Percentiles rank a stretch among this genome's conserved stretches.
Conservation (phyloP, 2,329 filamentous ascomycete species). For the Aspergillus sergii region DNA sequence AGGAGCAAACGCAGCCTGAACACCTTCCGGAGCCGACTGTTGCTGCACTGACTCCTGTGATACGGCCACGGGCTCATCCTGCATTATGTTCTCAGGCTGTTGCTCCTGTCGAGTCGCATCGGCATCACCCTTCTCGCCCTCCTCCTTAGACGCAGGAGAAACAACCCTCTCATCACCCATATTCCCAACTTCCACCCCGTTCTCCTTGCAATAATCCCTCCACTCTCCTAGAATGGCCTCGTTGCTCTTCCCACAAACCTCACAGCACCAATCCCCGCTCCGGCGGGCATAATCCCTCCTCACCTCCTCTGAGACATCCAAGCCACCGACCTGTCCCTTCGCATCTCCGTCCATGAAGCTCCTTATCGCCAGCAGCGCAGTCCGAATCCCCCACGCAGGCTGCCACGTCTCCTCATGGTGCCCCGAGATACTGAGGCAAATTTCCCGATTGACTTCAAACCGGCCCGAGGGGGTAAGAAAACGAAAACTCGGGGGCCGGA, state of each 20-base stretch:
- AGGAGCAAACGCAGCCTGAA: not conserved
- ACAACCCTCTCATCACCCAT: conserved; percentile 51
- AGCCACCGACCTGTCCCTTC: conserved; percentile 83
- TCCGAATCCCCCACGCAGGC: conserved; percentile 94
- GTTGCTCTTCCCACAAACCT: conserved; percentile 64
- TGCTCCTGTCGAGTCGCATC: not conserved
- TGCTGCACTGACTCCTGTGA: not conserved
- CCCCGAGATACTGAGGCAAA: conserved; percentile 89
- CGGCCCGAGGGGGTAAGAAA: conserved; percentile 89
- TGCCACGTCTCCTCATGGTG: conserved; percentile 99
- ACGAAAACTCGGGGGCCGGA: conserved; percentile 91
- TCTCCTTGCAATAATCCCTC: conserved; percentile 56
- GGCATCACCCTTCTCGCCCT: conserved; percentile 14
- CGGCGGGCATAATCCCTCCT: conserved; percentile 70
- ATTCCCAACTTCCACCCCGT: conserved; percentile 35
- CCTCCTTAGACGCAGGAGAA: conserved; percentile 27
- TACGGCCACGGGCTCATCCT: not conserved
- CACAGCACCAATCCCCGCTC: conserved; percentile 68
- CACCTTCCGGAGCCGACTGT: not conserved
- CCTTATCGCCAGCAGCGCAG: conserved; percentile 76
- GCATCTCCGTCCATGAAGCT: conserved; percentile 93
- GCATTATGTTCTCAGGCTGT: not conserved
- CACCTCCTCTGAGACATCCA: conserved; percentile 72
- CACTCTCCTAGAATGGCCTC: conserved; percentile 72
- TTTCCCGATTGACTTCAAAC: conserved; percentile 96